Evolutionary conservation across 176 grass and related monocot species (phyloP), one percentile per base, ranked within the genome.

Genomic region (Neostapfia colusana): DNA sequence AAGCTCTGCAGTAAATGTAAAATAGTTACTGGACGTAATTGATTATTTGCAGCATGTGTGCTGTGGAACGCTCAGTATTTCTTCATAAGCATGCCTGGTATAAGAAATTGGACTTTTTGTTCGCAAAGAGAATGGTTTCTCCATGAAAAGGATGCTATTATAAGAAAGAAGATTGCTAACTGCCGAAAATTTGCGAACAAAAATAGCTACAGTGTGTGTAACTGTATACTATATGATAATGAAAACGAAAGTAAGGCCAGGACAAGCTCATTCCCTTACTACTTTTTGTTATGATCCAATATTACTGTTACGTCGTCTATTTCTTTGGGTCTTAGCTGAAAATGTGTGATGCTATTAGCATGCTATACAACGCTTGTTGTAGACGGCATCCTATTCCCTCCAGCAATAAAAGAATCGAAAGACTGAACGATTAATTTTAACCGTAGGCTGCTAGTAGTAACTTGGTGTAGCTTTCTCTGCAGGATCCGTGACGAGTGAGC

Each of bases 311-410:
- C 36, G n/a, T 65, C 36, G n/a, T 65, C 38, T 38, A 27, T 83
- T 50, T 83, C 41, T 56, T 55, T 78, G 27, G 51, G 28, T 39
- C 27, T 59, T 66, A 48, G 59, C 39, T 44, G 37, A 53, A 73
- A 59, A 79, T 46, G 39, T 24, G 65, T 65, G 51, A 60, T 59
- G 59, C 69, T 48, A 46, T n/a, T 4, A 12, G 23, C 12, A 23
- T 20, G 14, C 10, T 74, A 1, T 24, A 12, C 46, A 20, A 4
- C 7, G 10, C n/a, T 49, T 34, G 17, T 59, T 23, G 7, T 41
- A 7, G 21, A 40, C 35, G 17, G 23, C 12, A 59, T 56, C 16
- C 17, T 51, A 20, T 51, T 51, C 16, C 20, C 0, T 43, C 17
- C 13, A 6, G 43, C 7, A 41, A 31, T 24, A 4, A 28, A 34